phyloP scores from a whole-genome alignment of 73 alveolate species.

The Paramecium bursaria region DNA sequence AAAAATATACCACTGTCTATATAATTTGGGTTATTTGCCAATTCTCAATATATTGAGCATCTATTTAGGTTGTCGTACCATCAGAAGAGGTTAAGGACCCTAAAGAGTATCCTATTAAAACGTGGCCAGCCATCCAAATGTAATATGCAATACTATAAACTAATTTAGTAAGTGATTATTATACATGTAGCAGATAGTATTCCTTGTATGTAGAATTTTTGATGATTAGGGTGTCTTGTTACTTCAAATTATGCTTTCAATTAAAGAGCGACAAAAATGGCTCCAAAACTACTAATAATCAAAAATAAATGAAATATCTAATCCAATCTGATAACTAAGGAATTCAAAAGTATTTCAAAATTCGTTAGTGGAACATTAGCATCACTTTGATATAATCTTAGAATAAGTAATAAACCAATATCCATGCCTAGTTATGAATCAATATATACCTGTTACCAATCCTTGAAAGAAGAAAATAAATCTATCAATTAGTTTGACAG shows the following conservation, averaged over 20 bases:
- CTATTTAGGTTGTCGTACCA: not conserved
- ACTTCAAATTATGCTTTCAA: constrained; percentile 7
- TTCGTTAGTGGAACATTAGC: too few species aligned
- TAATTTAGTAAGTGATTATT: not conserved
- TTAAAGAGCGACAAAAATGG: constrained; percentile 18
- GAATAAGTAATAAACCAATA: constrained; percentile 43
- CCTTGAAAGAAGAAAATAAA: constrained; percentile 53
- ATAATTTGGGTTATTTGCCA: constrained; percentile 15
- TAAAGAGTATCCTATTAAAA: not conserved
- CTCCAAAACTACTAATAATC: constrained; percentile 34
- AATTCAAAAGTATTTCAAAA: too few species aligned
- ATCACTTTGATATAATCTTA: too few species aligned
- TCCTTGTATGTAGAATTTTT: constrained; percentile 14
- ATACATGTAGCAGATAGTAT: constrained; percentile 15
- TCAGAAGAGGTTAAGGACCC: too few species aligned
- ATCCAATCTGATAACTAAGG: constrained; percentile 42
- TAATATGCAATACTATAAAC: constrained; percentile 37
- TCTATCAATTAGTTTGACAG: constrained; percentile 37
- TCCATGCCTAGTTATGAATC: constrained; percentile 19
- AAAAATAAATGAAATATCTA: constrained; percentile 45
- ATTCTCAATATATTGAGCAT: not conserved
- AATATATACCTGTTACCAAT: constrained; percentile 22
- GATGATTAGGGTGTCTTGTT: not conserved
- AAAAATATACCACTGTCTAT: not conserved
- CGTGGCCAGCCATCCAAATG: constrained; percentile 47